A percentile compares a stretch with the other conserved stretches of the same genome.
These are phyloP conservation scores for Russula ochroleuca DNA, from an alignment of 768 basidiomycete genomes.

Conservation along the genomic window DNA sequence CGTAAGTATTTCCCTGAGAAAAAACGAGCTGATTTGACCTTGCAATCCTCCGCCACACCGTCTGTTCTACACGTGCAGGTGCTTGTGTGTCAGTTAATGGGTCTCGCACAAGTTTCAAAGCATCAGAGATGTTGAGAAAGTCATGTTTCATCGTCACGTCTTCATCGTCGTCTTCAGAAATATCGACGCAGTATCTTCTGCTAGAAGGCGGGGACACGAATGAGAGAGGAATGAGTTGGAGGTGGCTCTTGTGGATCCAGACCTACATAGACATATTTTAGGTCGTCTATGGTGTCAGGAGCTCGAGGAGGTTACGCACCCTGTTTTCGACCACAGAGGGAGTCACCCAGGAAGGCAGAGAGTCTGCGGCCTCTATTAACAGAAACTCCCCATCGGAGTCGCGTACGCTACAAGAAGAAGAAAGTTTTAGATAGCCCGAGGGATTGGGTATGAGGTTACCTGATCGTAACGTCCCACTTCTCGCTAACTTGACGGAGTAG, in stretches of 20 bases:
- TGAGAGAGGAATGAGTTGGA: constrained; percentile 84
- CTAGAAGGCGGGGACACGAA: constrained; percentile 64
- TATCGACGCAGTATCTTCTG: constrained; percentile 43
- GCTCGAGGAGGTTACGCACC: constrained; percentile 50
- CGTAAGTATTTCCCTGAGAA: constrained; percentile 7
- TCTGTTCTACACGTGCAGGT: constrained; percentile 53
- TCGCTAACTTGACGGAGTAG: constrained; percentile 70
- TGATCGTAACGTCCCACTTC: constrained; percentile 76
- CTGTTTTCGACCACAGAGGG: constrained; percentile 90
- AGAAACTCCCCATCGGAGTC: constrained; percentile 97
- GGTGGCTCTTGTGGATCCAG: constrained; percentile 78
- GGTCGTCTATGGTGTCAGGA: not conserved
- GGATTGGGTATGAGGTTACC: constrained; percentile 44
- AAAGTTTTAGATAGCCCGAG: not conserved
- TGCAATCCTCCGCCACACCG: constrained; percentile 66
- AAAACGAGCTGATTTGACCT: constrained; percentile 40
- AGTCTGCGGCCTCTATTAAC: constrained; percentile 92
- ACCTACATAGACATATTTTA: constrained; percentile 50
- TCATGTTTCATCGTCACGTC: constrained; percentile 40
- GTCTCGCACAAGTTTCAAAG: constrained; percentile 59
- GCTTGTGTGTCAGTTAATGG: constrained; percentile 52
- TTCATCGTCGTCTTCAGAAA: constrained; percentile 51
- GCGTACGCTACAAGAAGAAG: constrained; percentile 45
- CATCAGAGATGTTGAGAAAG: constrained; percentile 58
- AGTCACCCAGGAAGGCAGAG: constrained; percentile 83